Conservation (phyloP, 2,329 filamentous ascomycete genomes). For the Colletotrichum orchidophilum region DNA sequence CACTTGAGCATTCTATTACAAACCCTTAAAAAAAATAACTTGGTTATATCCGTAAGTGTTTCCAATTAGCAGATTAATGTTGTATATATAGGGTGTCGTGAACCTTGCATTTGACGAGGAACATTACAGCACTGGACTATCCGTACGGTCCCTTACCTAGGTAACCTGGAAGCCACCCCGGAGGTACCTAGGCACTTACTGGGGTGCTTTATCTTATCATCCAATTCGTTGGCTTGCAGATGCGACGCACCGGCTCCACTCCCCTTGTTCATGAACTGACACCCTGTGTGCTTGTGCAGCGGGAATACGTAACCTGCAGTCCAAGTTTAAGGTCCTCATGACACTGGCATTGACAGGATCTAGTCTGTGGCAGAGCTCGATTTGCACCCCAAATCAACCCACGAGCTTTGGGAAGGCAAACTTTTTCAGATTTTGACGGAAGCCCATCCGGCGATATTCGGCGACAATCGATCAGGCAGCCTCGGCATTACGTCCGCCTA, state of each 20-base stretch:
- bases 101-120: no score
- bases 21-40: no score
- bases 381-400: background rate
- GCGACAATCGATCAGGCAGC: background rate
- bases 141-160: no score
- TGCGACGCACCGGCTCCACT: background rate
- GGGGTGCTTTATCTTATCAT: background rate
- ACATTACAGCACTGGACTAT: no score
- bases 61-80: no score
- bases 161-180: no score
- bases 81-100: no score
- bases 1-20: no score
- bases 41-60: no score
- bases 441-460: background rate
- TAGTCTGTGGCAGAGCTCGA: background rate
- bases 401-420: background rate
- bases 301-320: background rate
- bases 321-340: background rate
- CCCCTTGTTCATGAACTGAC: background rate
- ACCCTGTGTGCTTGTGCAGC: no score
- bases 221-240: background rate
- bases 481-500: background rate
- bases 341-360: background rate
- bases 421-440: background rate
- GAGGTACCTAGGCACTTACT: background rate